phyloP scores from a whole-genome alignment of 2,329 filamentous ascomycete species.

The Fusarium nurragi region DNA sequence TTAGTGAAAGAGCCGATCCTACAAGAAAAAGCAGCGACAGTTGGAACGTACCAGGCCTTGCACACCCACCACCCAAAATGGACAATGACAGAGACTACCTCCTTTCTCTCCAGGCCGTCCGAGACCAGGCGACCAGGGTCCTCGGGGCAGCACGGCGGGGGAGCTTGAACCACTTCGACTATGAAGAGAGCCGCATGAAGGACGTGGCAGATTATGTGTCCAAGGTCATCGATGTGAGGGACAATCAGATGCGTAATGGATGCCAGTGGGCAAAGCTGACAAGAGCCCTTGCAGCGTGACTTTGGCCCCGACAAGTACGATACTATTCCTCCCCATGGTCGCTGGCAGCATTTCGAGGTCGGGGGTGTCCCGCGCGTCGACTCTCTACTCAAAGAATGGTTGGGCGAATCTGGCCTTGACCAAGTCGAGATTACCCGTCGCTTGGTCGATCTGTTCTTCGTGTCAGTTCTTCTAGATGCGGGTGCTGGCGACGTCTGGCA shows the following conservation, averaged over 20 bases:
- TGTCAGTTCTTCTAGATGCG: slow-evolving; percentile 67
- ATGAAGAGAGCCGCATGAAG: slow-evolving; percentile 51
- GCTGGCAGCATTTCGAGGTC: slow-evolving; percentile 72
- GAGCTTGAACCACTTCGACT: slow-evolving; percentile 55
- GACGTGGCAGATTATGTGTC: slow-evolving; percentile 55
- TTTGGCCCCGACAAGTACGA: slow-evolving; percentile 59
- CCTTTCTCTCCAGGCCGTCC: slow-evolving; percentile 50
- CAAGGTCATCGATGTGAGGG: slow-evolving; percentile 53
- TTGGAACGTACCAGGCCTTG: not conserved
- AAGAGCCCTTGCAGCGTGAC: slow-evolving; percentile 52
- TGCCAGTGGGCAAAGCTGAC: fast-evolving
- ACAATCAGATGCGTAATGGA: fast-evolving
- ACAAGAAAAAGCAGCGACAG: not conserved
- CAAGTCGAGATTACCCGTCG: slow-evolving; percentile 60
- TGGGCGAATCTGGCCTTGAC: slow-evolving; percentile 47
- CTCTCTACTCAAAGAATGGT: slow-evolving; percentile 57
- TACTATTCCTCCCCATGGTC: slow-evolving; percentile 63
- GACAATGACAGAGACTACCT: slow-evolving; percentile 44
- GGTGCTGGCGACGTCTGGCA: slow-evolving; percentile 62
- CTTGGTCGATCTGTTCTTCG: slow-evolving; percentile 69
- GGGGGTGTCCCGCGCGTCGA: slow-evolving; percentile 61
- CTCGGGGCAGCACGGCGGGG: slow-evolving; percentile 50
- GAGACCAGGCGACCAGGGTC: slow-evolving; percentile 49
- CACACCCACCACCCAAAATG: slow-evolving; percentile 8
- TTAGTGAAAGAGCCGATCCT: not conserved